Evolutionary conservation across 164 flowering plant genomes (phyloP).

Genomic region (Chimonanthus salicifolius): DNA sequence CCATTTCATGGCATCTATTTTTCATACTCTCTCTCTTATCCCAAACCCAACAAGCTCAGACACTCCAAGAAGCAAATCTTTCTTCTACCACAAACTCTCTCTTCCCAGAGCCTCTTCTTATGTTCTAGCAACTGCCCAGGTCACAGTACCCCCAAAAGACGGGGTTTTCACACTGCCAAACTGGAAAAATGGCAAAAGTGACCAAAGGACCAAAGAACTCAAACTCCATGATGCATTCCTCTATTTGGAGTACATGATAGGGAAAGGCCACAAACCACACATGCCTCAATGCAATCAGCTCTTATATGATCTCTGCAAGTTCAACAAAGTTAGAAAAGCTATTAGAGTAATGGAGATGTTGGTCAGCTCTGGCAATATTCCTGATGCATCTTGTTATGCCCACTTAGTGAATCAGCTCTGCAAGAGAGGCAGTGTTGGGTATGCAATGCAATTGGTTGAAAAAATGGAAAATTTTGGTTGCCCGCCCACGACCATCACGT

Average conservation of each 20-base stretch:
- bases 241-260: slow-evolving; percentile 55
- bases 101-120: slow-evolving; percentile 43
- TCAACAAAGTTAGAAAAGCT: slow-evolving; percentile 56
- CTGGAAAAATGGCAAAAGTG: slow-evolving; percentile 54
- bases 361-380: slow-evolving; percentile 50
- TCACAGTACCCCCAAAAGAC: slow-evolving; percentile 46
- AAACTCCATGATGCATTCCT: slow-evolving; percentile 57
- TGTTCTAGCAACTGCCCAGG: slow-evolving; percentile 52
- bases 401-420: slow-evolving; percentile 69
- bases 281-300: slow-evolving; percentile 56
- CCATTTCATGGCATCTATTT: slow-evolving; percentile 33
- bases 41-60: slow-evolving; percentile 30
- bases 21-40: slow-evolving; percentile 38
- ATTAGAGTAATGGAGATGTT: slow-evolving; percentile 70
- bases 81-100: slow-evolving; percentile 40
- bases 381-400: slow-evolving; percentile 55
- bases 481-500: slow-evolving; percentile 51
- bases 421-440: slow-evolving; percentile 64
- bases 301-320: slow-evolving; percentile 69
- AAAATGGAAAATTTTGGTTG: slow-evolving; percentile 73
- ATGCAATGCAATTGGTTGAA: slow-evolving; percentile 82
- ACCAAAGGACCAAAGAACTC: slow-evolving; percentile 33
- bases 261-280: slow-evolving; percentile 74
- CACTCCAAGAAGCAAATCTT: slow-evolving; percentile 28
- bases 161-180: slow-evolving; percentile 48